Percentiles rank a stretch among this genome's conserved stretches.
Evolutionary conservation across 2,329 filamentous ascomycete species (phyloP).

Genomic region (Malbranchea zuffiana): DNA sequence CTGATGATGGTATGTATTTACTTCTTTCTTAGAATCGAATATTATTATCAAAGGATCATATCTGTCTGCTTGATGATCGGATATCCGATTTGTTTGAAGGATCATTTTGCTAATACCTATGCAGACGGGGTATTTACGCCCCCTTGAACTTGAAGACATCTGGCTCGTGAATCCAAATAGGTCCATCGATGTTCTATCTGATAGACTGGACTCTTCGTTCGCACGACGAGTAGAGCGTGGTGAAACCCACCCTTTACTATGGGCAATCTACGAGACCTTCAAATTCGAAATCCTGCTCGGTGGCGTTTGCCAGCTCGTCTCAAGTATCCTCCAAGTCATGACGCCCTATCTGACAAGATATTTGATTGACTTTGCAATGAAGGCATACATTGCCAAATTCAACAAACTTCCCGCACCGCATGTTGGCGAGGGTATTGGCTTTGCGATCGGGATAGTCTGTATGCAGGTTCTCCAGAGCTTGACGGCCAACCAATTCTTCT

Average conservation of each 20-base stretch:
- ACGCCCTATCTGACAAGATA: slow-evolving; percentile 77
- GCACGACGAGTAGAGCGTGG: slow-evolving; percentile 55
- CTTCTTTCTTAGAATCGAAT: slow-evolving; percentile 3
- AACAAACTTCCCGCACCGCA: slow-evolving; percentile 46
- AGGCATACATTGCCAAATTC: slow-evolving; percentile 60
- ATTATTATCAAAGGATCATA: background rate
- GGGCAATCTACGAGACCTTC: slow-evolving; percentile 79
- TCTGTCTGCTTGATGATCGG: slow-evolving; percentile 12
- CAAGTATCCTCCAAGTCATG: slow-evolving; percentile 65
- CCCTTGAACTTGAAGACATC: slow-evolving; percentile 72
- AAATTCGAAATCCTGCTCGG: slow-evolving; percentile 74
- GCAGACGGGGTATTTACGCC: slow-evolving; percentile 72
- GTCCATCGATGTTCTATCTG: slow-evolving; percentile 57
- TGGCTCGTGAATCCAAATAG: slow-evolving; percentile 79
- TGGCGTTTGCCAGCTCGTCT: slow-evolving; percentile 61
- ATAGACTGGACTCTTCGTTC: slow-evolving; percentile 57
- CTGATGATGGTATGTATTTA: slow-evolving; percentile 59
- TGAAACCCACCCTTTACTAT: slow-evolving; percentile 61
- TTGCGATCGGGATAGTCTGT: slow-evolving; percentile 69
- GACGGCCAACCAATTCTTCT: slow-evolving; percentile 82
- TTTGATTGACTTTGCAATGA: slow-evolving; percentile 71
- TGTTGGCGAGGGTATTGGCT: slow-evolving; percentile 65
- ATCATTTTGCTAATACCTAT: slow-evolving; percentile 11
- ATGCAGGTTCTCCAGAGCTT: slow-evolving; percentile 81
- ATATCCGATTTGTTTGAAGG: slow-evolving; percentile 2